These are phyloP conservation scores for Casuarina glauca DNA, from an alignment of 306 rosid genomes.

Conservation along the genomic window DNA sequence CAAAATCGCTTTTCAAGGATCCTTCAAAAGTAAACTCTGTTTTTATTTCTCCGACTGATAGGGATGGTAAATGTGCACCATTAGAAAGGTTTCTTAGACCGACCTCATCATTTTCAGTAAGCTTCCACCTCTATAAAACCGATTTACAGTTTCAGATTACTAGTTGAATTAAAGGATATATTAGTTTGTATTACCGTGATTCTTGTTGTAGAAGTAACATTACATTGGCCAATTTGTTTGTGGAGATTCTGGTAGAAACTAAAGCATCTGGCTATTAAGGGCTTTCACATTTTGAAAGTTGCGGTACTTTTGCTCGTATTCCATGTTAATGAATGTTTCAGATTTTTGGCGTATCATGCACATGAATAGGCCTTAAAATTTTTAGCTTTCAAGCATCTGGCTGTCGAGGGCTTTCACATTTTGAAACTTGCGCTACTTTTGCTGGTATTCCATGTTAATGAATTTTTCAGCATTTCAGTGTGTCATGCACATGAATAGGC, in stretches of 20 bases:
- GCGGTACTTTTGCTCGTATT: neutral
- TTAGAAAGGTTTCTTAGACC: slow-evolving; percentile 9
- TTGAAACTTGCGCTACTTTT: neutral
- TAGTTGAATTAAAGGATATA: neutral
- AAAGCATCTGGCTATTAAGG: neutral
- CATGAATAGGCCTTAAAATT: neutral
- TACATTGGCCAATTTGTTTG: neutral
- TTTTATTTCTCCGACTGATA: slow-evolving; percentile 18
- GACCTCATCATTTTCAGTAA: slow-evolving; percentile 12
- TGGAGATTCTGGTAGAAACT: neutral
- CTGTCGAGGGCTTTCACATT: neutral
- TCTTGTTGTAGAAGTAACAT: neutral
- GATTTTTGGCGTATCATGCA: slow-evolving; percentile 16
- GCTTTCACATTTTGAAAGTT: neutral
- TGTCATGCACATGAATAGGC: slow-evolving; percentile 12
- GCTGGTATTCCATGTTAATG: slow-evolving; percentile 8
- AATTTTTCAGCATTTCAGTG: slow-evolving; percentile 2
- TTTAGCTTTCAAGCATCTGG: neutral
- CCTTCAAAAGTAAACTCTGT: neutral
- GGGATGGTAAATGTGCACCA: neutral
- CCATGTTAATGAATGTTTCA: slow-evolving; percentile 2
- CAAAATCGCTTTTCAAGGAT: slow-evolving; percentile 2
- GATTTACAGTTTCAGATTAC: neutral
- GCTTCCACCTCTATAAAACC: neutral
- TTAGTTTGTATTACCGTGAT: neutral